Base-by-base conservation (phyloP, 1,139 yeast species). In the Nakaseomyces nivariensis region DNA sequence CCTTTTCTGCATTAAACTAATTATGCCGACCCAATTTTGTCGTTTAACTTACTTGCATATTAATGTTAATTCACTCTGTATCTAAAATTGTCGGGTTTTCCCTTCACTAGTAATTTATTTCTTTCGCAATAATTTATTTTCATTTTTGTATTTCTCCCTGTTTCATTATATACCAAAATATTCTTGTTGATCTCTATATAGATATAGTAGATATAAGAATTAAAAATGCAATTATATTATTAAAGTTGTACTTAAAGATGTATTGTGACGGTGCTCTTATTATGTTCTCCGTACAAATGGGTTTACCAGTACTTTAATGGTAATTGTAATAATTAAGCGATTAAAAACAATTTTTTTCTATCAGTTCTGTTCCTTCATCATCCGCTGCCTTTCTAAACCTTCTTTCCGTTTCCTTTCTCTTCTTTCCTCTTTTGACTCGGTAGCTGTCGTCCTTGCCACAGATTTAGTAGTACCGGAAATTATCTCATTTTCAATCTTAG, bases 371-470 rank as follows among this genome's bases (percentile, higher is more conserved):
- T 38, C 31, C 24, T 38, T 38, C 42, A 38, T 38, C 31, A 38
- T 38, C 11, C 55, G 72, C 55, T 78, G 72, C 54, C 76, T 72
- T 9, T 71, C 77, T 59, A 83, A 62, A 0, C 92, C 92, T 62
- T 82, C 88, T 46, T 58, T 63, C 5, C 74, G 75, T 61, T 81
- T 84, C 44, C 90, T 66, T 51, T 69, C 70, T 51, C 82, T 72
- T 57, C 89, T 70, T 56, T 81, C 79, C 55, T 82, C 87, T 55
- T 73, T 73, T 0, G 76, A 69, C 51, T 75, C 80, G 4, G 17
- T 38, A 4, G 7, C 2, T 8, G 7, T 25, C 25, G 8, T 10
- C 7, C 6, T 27, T 9, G 1, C 22, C 3, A 17, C 22, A 17
- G 5, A 6, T 8, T 2, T n/a, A 9, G 48, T 46, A 9, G 37